Base-by-base conservation (phyloP, 1,139 yeast species). In the Pneumocystis carinii region DNA sequence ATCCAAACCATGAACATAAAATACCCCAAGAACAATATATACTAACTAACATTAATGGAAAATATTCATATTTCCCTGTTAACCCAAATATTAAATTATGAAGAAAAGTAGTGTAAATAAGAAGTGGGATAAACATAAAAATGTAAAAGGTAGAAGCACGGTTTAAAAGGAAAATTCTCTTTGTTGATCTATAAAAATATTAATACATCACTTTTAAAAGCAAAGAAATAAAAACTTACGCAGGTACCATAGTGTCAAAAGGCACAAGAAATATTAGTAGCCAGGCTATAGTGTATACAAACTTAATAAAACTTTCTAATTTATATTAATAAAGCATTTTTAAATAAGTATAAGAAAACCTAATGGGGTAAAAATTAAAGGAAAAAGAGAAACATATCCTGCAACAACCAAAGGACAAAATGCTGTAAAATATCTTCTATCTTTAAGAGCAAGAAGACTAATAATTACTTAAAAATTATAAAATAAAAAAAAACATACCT, bases 21-120 rank as follows among this genome's bases (percentile, higher is more conserved):
- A 92, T 83, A 6, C 98, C 99, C 39, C 88, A 68, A 0, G 90
- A 83, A 73, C 97, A 89, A 73, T 90, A 90, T 1, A 88, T 85
- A 68, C 96, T 88, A 64, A 88, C 81, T 10, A 84, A 75, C 88
- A 92, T 88, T 67, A 92, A 78, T 62, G 88, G 83, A 66, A 88
- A 75, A 71, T 90, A 92, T 72, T 88, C 87, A 66, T 68, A 72
- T 24, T 48, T 48, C 14, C 32, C 56, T 8, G 39, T 60, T 37
- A 61, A 66, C 37, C 55, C 32, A 32, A 63, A 61, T 24, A 65
- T 62, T 24, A 66, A 17, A 59, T 56, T 55, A 24, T 64, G 66
- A 55, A 67, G 48, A 17, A 68, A 32, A 8, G 64, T 61, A 6
- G 60, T 65, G 59, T 67, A 67, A 8, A 82, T 72, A 24, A 88